Base-by-base conservation (phyloP, 2,329 filamentous ascomycete species). In the Fusarium concolor region DNA sequence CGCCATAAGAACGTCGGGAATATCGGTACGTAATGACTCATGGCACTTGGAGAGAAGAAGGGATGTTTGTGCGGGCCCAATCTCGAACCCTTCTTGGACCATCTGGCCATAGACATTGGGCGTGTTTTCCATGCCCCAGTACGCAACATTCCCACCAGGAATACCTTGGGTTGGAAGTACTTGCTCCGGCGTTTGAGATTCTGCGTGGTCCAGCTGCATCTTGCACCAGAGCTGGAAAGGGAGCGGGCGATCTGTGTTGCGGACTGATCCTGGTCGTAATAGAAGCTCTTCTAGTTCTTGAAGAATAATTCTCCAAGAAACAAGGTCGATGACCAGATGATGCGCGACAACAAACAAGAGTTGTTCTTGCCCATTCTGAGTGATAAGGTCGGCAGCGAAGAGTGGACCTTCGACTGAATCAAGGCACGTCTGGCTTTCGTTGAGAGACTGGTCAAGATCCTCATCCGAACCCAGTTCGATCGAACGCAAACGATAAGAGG, bases 271-370 rank as follows among this genome's bases (percentile, higher is more conserved):
- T 68, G 71, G 38, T 1, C 20, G 55, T 2, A 62, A n/a, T 1
- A 83, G 67, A 4, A 79, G 53, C 11, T 79, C 78, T 51, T 84
- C 81, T 0, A 71, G n/a, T 6, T 71, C 69, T 11, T 71, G 62
- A 0, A 71, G 74, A 2, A 84, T 72, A 6, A 83, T 73, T 29
- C 81, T 74, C 83, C 83, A 85, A 0, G 82, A 82, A 1, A 84
- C 82, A 3, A 84, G 73, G 45, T 84, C 82, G 29, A 84, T 79
- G 6, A 80, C 74, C 1, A 81, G 62, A 53, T 81, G 79, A 33
- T 81, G 79, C 0, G 73, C 73, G 3, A 75, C 75, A 10, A 82
- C 53, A 28, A 80, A 80, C 7, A 81, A 37, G 3, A 72, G 65
- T 20, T 79, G 74, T 3, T 71, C 38, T n/a, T 71, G 60, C 4